Evolutionary conservation across 208 protist genomes (phyloP), one percentile per base, ranked within the genome.

Genomic region (Leishmania arabica): DNA sequence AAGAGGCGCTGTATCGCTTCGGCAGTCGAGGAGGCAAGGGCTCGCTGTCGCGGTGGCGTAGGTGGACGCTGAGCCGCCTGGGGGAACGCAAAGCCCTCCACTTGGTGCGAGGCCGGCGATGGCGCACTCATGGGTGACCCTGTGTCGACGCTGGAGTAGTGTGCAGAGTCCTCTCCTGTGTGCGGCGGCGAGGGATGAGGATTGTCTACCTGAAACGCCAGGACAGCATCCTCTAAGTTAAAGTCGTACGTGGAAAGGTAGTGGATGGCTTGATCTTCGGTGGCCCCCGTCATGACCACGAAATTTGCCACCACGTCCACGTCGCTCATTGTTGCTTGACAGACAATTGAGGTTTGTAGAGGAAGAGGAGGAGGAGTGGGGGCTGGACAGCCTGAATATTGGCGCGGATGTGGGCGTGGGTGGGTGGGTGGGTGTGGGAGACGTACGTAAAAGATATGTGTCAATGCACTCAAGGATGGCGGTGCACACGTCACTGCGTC

Each of bases 261-360:
- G 24, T 87, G 49, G 47, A 97, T 85, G 8, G 93, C 93, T 31
- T 89, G 89, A 11, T 93, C 90, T 49, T 92, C 86, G 4, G 68
- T 81, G 77, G 89, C 90, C 49, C 81, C 82, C 17, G 79, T 90
- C 51, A 97, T 95, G 75, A 86, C 92, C 84, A 97, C 91, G 42
- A 97, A 92, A 65, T 89, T 88, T 6, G 88, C 81, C 17, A 97
- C 86, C 2, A 88, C 81, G 75, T 97, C 90, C 1, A 53, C 73
- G 79, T 93, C 88, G 49, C 70, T 84, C 90, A 91, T 91, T n/a
- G 47, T 51, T 8, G 31, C 34, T 60, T 34, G 8, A 15, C 31
- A 11, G 6, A 8, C 31, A 7, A 4, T 31, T 21, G 45, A 8
- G 7, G 17, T 24, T 24, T 15, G 49, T 19, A 27, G 45, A 21